phyloP scores from a whole-genome alignment of 2,329 filamentous ascomycete species.

The Pyrenophora tritici-repentis region DNA sequence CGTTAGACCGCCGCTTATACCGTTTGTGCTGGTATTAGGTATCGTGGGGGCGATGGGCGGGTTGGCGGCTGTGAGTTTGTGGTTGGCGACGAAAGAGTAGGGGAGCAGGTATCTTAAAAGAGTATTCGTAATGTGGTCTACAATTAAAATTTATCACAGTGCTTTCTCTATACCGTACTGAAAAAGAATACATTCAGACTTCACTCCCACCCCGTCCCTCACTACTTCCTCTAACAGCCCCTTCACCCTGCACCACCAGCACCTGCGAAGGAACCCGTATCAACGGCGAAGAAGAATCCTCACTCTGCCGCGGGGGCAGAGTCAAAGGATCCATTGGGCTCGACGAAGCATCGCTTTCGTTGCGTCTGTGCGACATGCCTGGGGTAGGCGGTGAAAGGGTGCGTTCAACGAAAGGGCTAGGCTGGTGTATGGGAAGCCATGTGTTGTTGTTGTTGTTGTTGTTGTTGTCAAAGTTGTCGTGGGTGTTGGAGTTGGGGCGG shows the following conservation, averaged over 20 bases:
- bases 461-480: no score
- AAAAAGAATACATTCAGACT: no score
- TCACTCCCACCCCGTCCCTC: no score
- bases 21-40: constrained; percentile 18
- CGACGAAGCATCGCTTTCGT: background rate
- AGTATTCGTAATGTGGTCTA: no score
- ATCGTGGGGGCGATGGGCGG: constrained; percentile 28
- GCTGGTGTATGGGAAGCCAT: background rate
- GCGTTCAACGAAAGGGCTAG: no score
- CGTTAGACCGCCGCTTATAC: constrained; percentile 25
- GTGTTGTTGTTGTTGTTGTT: background rate
- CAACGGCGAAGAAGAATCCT: background rate
- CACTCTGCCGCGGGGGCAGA: background rate
- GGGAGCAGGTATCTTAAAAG: no score
- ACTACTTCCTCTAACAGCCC: no score
- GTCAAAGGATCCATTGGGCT: background rate
- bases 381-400: no score
- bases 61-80: constrained; percentile 22
- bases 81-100: constrained; percentile 11
- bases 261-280: background rate
- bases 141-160: no score
- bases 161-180: no score
- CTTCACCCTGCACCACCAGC: background rate
- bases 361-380: background rate
- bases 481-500: no score